Percentiles rank a stretch among this genome's conserved stretches.
Evolutionary conservation across 2,329 filamentous ascomycete species (phyloP).

Genomic region (Fusarium poae): DNA sequence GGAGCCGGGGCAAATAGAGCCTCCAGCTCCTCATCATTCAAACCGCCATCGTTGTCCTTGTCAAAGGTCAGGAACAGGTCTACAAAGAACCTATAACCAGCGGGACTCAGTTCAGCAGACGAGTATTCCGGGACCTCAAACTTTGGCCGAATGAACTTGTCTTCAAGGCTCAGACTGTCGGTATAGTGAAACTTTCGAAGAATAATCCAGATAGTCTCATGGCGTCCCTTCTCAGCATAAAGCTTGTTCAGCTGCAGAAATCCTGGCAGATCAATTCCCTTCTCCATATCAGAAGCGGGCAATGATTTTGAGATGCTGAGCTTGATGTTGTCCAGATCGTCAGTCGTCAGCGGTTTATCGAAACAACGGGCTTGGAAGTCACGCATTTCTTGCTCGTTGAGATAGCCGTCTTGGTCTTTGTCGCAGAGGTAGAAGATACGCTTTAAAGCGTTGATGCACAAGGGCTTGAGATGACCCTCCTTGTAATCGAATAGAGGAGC

Average conservation of each 20-base stretch:
- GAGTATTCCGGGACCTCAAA: constrained; percentile 94
- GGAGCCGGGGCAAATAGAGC: constrained; percentile 94
- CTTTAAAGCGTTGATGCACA: constrained; percentile 85
- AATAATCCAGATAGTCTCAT: constrained; percentile 99
- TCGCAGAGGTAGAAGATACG: constrained; percentile 97
- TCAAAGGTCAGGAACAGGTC: constrained; percentile 96
- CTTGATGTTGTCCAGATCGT: constrained; percentile 93
- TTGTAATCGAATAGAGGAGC: constrained; percentile 97
- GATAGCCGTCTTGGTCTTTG: constrained; percentile 92
- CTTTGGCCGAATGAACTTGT: constrained; percentile 90
- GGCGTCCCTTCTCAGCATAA: constrained; percentile 95
- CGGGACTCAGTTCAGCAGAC: constrained; percentile 92
- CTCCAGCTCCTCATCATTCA: constrained; percentile 86
- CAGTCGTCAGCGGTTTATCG: constrained; percentile 82
- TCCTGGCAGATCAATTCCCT: constrained; percentile 83
- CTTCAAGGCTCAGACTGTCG: constrained; percentile 91
- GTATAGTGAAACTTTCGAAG: constrained; percentile 95
- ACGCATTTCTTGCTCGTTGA: constrained; percentile 91
- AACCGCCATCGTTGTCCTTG: constrained; percentile 95
- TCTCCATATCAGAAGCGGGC: constrained; percentile 71
- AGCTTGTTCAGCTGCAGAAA: constrained; percentile 95
- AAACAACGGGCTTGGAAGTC: constrained; percentile 95
- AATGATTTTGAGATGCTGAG: constrained; percentile 79
- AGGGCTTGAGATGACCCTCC: constrained; percentile 87
- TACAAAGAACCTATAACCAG: constrained; percentile 97